phyloP scores from a whole-genome alignment of 164 flowering plant genomes.

The Stephania japonica region DNA sequence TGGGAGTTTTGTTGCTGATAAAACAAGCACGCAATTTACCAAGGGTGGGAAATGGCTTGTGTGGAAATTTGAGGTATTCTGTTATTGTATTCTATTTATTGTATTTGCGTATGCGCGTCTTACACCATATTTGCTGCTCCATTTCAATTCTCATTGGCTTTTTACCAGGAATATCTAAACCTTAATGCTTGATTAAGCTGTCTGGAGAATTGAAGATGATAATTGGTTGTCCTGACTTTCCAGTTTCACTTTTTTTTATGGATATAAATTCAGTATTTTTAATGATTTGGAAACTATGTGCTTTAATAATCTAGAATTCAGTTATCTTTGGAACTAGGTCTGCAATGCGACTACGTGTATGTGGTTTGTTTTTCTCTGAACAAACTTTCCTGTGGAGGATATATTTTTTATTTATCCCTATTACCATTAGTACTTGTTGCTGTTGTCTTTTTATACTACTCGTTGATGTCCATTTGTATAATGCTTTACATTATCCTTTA shows the following conservation, averaged over 20 bases:
- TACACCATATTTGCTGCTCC: not conserved
- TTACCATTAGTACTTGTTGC: not conserved
- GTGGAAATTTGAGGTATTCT: conserved; percentile 91
- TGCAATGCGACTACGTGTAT: no score
- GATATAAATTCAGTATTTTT: not conserved
- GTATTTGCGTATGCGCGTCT: not conserved
- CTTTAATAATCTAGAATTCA: not conserved
- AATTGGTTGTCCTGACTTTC: not conserved
- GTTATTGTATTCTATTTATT: not conserved
- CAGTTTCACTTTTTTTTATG: not conserved
- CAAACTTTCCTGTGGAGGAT: not conserved
- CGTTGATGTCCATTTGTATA: no score
- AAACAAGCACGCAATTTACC: conserved; percentile 55
- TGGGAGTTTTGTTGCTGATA: conserved; percentile 84
- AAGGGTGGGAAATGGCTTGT: conserved; percentile 97
- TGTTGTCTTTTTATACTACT: not conserved
- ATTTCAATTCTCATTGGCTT: not conserved
- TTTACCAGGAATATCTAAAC: not conserved
- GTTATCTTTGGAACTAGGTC: not conserved
- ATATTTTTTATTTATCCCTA: no score
- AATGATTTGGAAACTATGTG: not conserved
- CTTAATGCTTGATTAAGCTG: not conserved
- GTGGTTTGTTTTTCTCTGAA: no score
- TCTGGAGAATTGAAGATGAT: not conserved
- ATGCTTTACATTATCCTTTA: not conserved